These are phyloP conservation scores for Cordyceps farinosa DNA, from an alignment of 2,329 filamentous ascomycete genomes.

Conservation along the genomic window DNA sequence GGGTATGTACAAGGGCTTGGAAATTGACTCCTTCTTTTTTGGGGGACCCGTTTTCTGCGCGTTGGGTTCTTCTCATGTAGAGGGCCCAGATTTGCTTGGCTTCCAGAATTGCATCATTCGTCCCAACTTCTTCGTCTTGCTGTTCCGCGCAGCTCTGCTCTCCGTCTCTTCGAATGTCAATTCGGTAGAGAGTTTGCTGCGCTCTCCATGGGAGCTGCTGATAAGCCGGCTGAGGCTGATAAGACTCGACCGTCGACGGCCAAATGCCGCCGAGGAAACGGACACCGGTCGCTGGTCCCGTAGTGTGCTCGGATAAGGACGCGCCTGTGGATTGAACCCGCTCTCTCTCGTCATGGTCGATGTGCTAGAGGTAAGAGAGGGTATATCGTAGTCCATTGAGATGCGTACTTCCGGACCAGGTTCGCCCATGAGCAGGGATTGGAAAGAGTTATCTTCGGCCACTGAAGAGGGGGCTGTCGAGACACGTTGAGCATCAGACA, in stretches of 20 bases:
- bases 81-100: constrained; percentile 44
- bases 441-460: constrained; percentile 66
- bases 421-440: constrained; percentile 69
- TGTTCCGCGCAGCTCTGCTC: constrained; percentile 51
- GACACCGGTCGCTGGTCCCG: constrained; percentile 59
- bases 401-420: constrained; percentile 68
- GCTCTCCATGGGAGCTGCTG: constrained; percentile 69
- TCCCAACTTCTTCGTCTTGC: constrained; percentile 67
- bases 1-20: background rate
- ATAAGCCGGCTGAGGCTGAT: constrained; percentile 74
- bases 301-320: constrained; percentile 46
- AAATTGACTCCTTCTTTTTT: background rate
- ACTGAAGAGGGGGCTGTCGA: constrained; percentile 73
- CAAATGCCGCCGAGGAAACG: constrained; percentile 59
- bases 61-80: constrained; percentile 25
- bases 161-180: constrained; percentile 56
- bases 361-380: constrained; percentile 70
- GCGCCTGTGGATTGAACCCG: constrained; percentile 42
- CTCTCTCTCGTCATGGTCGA: constrained; percentile 74
- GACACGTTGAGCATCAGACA: constrained; percentile 68
- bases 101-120: constrained; percentile 80
- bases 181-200: constrained; percentile 71
- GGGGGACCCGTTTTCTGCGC: background rate
- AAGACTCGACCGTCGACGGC: constrained; percentile 70
- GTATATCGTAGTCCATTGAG: constrained; percentile 66